A percentile compares a stretch with the other conserved stretches of the same genome.
These are phyloP conservation scores for Epichloe brachyelytri DNA, from an alignment of 2,329 filamentous ascomycete species.

Conservation along the genomic window DNA sequence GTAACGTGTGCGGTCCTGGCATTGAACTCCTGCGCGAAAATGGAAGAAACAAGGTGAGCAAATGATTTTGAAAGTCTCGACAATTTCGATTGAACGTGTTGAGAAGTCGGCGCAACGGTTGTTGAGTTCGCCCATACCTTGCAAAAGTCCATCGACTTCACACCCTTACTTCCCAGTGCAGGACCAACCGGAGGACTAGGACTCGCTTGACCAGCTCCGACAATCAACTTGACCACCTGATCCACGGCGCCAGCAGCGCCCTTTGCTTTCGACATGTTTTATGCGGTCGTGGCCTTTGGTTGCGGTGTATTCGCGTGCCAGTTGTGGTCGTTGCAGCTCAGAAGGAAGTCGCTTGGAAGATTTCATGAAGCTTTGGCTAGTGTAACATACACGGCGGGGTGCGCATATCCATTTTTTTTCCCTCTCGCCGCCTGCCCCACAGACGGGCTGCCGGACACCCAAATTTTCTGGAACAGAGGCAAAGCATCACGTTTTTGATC, in stretches of 20 bases:
- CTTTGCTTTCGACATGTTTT: conserved; percentile 39
- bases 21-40: conserved; percentile 70
- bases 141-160: conserved; percentile 99
- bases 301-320: conserved; percentile 2
- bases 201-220: conserved; percentile 87
- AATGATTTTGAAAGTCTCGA: neutral
- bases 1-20: conserved; percentile 78
- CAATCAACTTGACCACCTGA: conserved; percentile 91
- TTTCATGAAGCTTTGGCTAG: neutral
- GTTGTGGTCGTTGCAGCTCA: neutral
- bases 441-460: neutral
- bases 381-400: conserved; percentile 1
- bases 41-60: conserved; percentile 7
- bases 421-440: neutral
- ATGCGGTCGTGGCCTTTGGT: conserved; percentile 7
- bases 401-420: neutral
- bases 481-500: neutral
- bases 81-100: neutral
- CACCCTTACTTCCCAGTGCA: conserved; percentile 89
- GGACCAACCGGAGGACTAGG: conserved; percentile 94
- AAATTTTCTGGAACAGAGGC: neutral
- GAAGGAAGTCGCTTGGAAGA: conserved; percentile 5
- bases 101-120: neutral
- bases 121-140: conserved; percentile 48
- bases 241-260: conserved; percentile 33